These are phyloP conservation scores for Nannochloropsis gaditana DNA, from an alignment of 108 stramenopile species.

Conservation along the genomic window DNA sequence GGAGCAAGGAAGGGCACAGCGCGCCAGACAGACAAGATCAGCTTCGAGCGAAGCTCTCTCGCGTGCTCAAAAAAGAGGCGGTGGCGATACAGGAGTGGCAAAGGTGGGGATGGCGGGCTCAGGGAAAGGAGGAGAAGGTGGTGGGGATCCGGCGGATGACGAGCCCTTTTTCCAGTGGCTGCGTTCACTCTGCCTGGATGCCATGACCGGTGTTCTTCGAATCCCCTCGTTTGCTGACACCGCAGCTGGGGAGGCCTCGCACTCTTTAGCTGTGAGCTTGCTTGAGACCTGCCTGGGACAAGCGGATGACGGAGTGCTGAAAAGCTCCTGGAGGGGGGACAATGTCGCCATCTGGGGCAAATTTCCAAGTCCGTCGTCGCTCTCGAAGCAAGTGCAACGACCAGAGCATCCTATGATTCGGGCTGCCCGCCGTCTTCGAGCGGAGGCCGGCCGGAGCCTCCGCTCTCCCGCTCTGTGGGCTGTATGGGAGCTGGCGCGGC, in stretches of 20 bases:
- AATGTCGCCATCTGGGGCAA: not conserved
- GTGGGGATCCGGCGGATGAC: not conserved
- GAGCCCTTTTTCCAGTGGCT: conserved; percentile 1
- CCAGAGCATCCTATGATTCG: not conserved
- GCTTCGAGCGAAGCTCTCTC: too few species aligned
- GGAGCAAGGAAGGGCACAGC: not conserved
- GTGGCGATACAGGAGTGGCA: not conserved
- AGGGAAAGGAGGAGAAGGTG: not conserved
- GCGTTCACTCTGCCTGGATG: not conserved
- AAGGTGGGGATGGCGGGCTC: not conserved
- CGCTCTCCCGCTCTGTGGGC: not conserved
- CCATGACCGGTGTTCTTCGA: not conserved
- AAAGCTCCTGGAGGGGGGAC: not conserved
- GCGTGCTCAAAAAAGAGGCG: too few species aligned
- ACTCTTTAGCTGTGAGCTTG: not conserved
- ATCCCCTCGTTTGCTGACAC: not conserved
- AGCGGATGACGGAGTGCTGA: not conserved
- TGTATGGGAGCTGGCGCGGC: not conserved
- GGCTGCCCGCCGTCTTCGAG: conserved; percentile 16
- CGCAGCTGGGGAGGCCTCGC: not conserved
- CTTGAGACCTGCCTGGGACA: not conserved
- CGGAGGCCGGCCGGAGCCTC: not conserved
- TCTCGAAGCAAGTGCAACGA: not conserved
- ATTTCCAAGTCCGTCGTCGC: too few species aligned
- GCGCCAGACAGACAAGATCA: too few species aligned